phyloP scores from a whole-genome alignment of 495 filamentous ascomycete genomes.

The Extremus antarcticus region DNA sequence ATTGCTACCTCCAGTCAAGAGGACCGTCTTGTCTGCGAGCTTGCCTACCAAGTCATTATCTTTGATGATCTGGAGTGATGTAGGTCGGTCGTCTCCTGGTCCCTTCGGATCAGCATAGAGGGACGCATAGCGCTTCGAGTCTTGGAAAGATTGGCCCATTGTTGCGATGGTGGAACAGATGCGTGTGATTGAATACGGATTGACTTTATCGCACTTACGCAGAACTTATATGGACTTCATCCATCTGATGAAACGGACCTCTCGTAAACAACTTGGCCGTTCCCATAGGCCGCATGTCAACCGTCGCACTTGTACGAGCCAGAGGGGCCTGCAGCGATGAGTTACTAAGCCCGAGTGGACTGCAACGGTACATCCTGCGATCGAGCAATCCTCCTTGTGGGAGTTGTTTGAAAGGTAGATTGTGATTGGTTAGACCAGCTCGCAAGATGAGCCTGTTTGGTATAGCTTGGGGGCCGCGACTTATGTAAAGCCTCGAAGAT shows the following conservation, averaged over 20 bases:
- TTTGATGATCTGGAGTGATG: conserved; percentile 41
- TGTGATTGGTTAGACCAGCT: too few relatives aligned
- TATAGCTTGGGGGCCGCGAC: too few relatives aligned
- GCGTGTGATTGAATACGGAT: neutral
- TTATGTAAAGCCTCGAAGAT: too few relatives aligned
- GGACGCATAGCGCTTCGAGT: conserved; percentile 23
- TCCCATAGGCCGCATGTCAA: neutral
- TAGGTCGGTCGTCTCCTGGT: conserved; percentile 43
- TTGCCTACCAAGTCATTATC: conserved; percentile 37
- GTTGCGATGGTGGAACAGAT: too few relatives aligned
- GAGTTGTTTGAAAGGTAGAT: too few relatives aligned
- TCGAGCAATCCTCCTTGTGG: too few relatives aligned
- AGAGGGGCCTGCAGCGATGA: too few relatives aligned
- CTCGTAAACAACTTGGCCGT: neutral
- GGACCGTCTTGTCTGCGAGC: conserved; percentile 34
- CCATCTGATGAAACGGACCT: neutral
- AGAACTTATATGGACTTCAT: too few relatives aligned
- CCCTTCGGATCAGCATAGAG: conserved; percentile 35
- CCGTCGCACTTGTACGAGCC: too few relatives aligned
- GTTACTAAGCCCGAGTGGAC: too few relatives aligned
- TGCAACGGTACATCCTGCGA: too few relatives aligned
- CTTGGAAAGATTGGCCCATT: conserved; percentile 1
- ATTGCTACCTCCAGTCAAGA: conserved; percentile 40
- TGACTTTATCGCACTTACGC: neutral
- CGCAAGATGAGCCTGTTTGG: too few relatives aligned